Conservation (phyloP, 768 basidiomycete genomes). For the Boletus pseudo-olivaceus region DNA sequence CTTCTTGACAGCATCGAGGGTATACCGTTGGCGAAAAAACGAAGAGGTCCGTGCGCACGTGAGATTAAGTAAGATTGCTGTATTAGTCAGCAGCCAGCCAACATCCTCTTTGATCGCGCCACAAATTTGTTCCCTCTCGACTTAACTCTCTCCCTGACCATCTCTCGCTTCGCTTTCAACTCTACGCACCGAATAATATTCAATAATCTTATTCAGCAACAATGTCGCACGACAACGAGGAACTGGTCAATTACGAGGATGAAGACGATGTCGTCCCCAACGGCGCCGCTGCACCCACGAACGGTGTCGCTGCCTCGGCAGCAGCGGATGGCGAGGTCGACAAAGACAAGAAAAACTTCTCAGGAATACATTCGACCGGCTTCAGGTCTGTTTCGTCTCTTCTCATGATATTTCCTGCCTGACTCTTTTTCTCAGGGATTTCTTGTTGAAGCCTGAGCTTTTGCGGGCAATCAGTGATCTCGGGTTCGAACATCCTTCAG, state of each 20-base stretch:
- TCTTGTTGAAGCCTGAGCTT: constrained; percentile 95
- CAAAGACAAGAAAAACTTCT: constrained; percentile 96
- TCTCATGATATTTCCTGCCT: not conserved
- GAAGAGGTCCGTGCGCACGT: constrained; percentile 29
- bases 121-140: constrained; percentile 22
- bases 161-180: constrained; percentile 17
- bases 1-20: not conserved
- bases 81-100: constrained; percentile 26
- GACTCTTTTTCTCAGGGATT: constrained; percentile 61
- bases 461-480: constrained; percentile 97
- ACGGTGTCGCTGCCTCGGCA: constrained; percentile 47
- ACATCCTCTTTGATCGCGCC: constrained; percentile 12
- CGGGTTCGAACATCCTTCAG: constrained; percentile 99
- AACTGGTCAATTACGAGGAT: constrained; percentile 93
- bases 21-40: not conserved
- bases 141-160: constrained; percentile 20
- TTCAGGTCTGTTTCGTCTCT: constrained; percentile 65
- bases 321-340: constrained; percentile 52
- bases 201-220: constrained; percentile 24
- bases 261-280: constrained; percentile 76
- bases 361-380: constrained; percentile 99
- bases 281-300: constrained; percentile 44
- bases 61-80: constrained; percentile 14
- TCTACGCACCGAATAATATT: constrained; percentile 26
- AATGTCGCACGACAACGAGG: constrained; percentile 87